These are phyloP conservation scores for Cutaneotrichosporon cavernicola DNA, from an alignment of 1,284 basidiomycete species.

Conservation along the genomic window DNA sequence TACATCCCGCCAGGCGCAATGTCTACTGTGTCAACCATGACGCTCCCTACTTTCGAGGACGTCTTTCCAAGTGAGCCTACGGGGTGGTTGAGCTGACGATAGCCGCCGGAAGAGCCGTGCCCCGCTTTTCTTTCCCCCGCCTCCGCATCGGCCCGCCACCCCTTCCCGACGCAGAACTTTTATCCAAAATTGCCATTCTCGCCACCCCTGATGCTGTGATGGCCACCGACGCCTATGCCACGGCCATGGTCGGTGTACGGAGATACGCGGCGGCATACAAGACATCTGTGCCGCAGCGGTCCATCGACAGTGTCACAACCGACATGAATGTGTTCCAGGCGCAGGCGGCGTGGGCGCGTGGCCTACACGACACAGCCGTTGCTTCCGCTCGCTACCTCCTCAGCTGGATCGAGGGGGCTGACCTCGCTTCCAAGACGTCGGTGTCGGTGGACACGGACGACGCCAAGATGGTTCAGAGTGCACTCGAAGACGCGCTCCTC, in stretches of 20 bases:
- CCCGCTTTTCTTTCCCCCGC: neutral
- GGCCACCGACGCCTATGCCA: neutral
- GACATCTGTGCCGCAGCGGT: neutral
- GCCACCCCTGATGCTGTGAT: neutral
- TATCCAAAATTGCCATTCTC: neutral
- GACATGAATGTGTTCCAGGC: neutral
- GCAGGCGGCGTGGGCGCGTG: neutral
- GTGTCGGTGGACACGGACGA: neutral
- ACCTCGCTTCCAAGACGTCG: neutral
- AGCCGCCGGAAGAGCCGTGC: neutral
- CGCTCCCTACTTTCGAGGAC: neutral
- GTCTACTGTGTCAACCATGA: constrained; percentile 4
- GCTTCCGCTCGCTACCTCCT: constrained; percentile 3
- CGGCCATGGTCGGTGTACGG: constrained; percentile 1
- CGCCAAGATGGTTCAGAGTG: neutral
- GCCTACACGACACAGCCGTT: constrained; percentile 1
- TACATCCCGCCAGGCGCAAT: constrained; percentile 4
- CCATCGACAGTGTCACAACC: neutral
- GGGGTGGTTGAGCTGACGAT: neutral
- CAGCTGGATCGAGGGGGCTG: neutral
- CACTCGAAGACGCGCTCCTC: neutral
- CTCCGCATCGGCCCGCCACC: neutral
- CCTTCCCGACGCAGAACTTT: neutral
- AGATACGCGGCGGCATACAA: neutral
- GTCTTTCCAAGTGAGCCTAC: constrained; percentile 4